Base-by-base conservation (phyloP, 129 eudicot species). In the Artemisia annua region DNA sequence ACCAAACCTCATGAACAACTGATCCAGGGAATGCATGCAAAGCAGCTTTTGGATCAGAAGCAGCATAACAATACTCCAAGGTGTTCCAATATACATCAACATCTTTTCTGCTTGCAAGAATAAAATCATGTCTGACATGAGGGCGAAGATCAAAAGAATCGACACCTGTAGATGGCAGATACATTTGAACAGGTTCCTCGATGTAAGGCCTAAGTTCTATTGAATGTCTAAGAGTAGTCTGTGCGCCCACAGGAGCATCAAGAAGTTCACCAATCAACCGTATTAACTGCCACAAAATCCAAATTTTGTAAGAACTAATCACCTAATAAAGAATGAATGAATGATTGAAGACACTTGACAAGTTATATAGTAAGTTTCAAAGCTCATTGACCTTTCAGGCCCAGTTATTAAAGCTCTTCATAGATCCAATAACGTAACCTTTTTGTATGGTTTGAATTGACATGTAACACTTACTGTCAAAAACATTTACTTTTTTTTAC, bases 21-120 rank as follows among this genome's bases (percentile, higher is more conserved):
- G 92, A 89, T 73, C 98, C 98, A 59, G 98, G 98, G 75, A 93
- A 93, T 14, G 97, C 92, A 79, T 78, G 92, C 55, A 86, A 71
- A 75, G 98, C 98, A 72, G 97, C 89, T 79, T 82, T 86, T 39
- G 97, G 71, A 76, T 87, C 87, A 79, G 90, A 85, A 79, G 93
- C 90, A 62, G 96, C 83, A 79, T 93, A 93, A 69, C 91, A 87
- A 83, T 87, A 93, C 83, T 93, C 98, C 81, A 93, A 86, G 18
- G 89, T 93, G 54, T 76, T 83, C 98, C 98, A 93, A 75, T 93
- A 93, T 70, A 84, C 95, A 70, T 93, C 92, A 44, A 90, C 87
- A 70, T 82, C 91, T 79, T 82, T 87, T 69, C 82, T 86, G 81
- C 82, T 90, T 60, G 83, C 81, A 84, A 93, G 96, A 70, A 87